Evolutionary conservation across 169 alveolate genomes (phyloP).

Genomic region (Hammondia hammondi): DNA sequence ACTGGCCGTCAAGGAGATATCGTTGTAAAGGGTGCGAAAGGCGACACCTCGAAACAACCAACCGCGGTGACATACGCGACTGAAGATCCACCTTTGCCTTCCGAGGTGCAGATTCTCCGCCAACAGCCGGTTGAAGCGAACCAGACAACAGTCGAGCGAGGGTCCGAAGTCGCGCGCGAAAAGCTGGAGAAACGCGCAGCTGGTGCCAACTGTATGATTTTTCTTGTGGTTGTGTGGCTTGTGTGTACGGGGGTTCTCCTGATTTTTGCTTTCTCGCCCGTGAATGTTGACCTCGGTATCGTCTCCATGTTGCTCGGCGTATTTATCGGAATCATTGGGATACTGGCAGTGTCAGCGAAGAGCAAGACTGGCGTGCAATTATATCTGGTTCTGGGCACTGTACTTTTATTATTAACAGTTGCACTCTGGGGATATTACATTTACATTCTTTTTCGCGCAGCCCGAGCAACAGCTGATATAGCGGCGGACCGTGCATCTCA

Average conservation of each 20-base stretch:
- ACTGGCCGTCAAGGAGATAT: not conserved
- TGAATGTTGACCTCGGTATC: not conserved
- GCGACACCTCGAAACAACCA: not conserved
- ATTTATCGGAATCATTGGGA: not conserved
- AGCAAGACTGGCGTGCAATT: not conserved
- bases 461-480: not conserved
- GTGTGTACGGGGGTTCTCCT: not conserved
- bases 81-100: not conserved
- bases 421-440: not conserved
- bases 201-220: not conserved
- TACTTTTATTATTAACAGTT: not conserved
- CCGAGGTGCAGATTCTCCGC: not conserved
- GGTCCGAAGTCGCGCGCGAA: not conserved
- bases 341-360: not conserved
- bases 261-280: slow-evolving; percentile 12
- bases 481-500: not conserved
- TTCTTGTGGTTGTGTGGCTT: not conserved
- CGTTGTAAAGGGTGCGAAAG: not conserved
- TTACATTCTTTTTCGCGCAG: not conserved
- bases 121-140: not conserved
- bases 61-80: not conserved
- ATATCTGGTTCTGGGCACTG: not conserved
- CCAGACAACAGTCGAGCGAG: not conserved
- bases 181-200: not conserved
- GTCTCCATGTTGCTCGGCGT: not conserved